phyloP scores from a whole-genome alignment of 805 yeast species.

The Yamadazyma insecticola region DNA sequence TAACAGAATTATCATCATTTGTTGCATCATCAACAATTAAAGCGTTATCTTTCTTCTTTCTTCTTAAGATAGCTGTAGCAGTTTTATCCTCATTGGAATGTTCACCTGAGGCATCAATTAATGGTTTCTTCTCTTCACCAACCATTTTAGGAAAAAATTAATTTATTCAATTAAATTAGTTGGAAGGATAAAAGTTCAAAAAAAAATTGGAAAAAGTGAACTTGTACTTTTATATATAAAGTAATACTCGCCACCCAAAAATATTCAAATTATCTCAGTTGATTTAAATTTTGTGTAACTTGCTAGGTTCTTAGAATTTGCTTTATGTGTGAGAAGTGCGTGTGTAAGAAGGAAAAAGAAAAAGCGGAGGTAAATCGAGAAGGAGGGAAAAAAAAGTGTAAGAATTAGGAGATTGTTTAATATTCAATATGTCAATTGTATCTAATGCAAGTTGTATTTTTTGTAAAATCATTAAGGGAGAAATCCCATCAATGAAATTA shows the following conservation, averaged over 20 bases:
- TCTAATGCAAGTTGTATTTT: constrained; percentile 67
- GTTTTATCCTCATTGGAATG: constrained; percentile 59
- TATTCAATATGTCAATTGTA: constrained; percentile 1
- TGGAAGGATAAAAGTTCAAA: too few species aligned
- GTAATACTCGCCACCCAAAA: too few species aligned
- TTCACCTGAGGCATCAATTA: constrained; percentile 61
- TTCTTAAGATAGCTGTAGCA: constrained; percentile 95
- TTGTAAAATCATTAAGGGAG: constrained; percentile 93
- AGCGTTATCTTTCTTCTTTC: constrained; percentile 97
- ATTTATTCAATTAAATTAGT: too few species aligned
- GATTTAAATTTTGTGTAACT: too few species aligned
- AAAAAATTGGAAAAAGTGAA: too few species aligned
- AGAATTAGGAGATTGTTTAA: not conserved
- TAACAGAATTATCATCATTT: constrained; percentile 94
- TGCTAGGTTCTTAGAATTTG: too few species aligned
- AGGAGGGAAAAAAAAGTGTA: not conserved
- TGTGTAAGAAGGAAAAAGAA: too few species aligned
- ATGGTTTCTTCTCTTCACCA: constrained; percentile 31
- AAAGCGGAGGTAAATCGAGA: too few species aligned
- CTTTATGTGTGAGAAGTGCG: too few species aligned
- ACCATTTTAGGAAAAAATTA: too few species aligned
- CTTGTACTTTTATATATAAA: too few species aligned
- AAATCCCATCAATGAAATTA: constrained; percentile 88
- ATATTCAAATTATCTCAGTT: too few species aligned
- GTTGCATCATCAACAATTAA: constrained; percentile 94